Evolutionary conservation across 2,329 filamentous ascomycete genomes (phyloP), one percentile per base, ranked within the genome.

Genomic region (Xylaria multiplex): DNA sequence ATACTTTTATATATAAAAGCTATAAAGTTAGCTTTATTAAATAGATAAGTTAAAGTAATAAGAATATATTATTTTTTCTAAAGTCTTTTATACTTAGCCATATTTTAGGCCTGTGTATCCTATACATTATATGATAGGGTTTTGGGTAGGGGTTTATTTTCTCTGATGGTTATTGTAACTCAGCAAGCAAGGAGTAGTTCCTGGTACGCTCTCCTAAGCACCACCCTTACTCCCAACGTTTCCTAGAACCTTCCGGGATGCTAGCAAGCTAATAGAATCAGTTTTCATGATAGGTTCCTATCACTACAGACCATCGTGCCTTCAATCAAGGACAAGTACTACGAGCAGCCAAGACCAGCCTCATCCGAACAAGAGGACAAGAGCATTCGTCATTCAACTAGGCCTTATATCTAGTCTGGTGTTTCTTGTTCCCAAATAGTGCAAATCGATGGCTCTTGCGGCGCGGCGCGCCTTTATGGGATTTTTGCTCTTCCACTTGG

Each of bases 401-500:
- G 13, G 27, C 22, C 14, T 16, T 42, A 35, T 37, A 50, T 53
- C 50, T 35, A 64, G 13, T 13, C 27, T 52, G n/a, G 59, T 9
- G 37, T 59, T 53, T 45, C 66, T 58, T 65, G 49, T 69, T 67
- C 24, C 73, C 72, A 69, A 77, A 77, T 7, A 77, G 66, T 7
- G 69, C 65, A 55, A 74, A 74, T 14, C 73, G 72, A 32, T 75
- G 68, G 53, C 75, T 77, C 66, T 70, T 76, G 43, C 74, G 71
- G 35, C 74, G 76, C 30, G 70, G 59, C 27, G 73, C 71, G 2
- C 65, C 66, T 65, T 73, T 76, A 9, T 52, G 49, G n/a, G 65
- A 56, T 49, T 72, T 72, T 48, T 60, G 66, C 32, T 73, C 72
- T 8, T 70, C 68, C 32, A 68, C 40, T 6, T 69, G 70, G 14